These are phyloP conservation scores for Zarea fungicola DNA, from an alignment of 2,329 filamentous ascomycete genomes.

Conservation along the genomic window DNA sequence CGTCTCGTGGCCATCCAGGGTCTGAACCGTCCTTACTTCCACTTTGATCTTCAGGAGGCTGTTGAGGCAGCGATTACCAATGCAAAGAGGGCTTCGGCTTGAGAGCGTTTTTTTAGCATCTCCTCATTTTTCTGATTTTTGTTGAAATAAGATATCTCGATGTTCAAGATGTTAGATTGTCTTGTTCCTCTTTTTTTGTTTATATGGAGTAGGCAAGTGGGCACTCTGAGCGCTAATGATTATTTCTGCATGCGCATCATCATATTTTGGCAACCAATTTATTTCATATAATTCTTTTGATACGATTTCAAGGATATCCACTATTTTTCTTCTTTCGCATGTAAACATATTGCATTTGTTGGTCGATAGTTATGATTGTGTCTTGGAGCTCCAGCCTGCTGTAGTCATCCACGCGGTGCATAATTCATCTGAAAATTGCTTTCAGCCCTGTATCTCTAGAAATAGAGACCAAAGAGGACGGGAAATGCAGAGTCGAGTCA, in stretches of 20 bases:
- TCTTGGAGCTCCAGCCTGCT: no score
- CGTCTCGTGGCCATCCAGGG: constrained; percentile 37
- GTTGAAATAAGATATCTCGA: neutral
- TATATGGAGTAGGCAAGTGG: constrained; percentile 7
- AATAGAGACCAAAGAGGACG: no score
- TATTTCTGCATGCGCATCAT: neutral
- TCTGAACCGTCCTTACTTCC: constrained; percentile 47
- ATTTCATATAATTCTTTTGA: neutral
- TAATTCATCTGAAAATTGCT: no score
- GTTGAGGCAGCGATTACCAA: constrained; percentile 39
- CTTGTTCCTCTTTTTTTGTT: neutral
- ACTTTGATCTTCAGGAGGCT: constrained; percentile 45
- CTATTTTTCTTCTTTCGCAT: no score
- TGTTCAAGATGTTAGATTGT: neutral
- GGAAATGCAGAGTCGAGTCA: no score
- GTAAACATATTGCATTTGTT: no score
- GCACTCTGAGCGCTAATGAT: constrained; percentile 5
- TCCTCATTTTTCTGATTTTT: neutral
- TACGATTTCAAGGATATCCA: no score
- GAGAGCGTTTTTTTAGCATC: neutral
- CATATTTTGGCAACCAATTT: neutral
- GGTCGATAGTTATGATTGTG: no score
- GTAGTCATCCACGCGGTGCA: no score
- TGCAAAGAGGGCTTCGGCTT: constrained; percentile 19
- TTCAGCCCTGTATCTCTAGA: no score